Evolutionary conservation across 371 early-diverging fungal genomes (phyloP).

Genomic region (Rhizopus sp.): DNA sequence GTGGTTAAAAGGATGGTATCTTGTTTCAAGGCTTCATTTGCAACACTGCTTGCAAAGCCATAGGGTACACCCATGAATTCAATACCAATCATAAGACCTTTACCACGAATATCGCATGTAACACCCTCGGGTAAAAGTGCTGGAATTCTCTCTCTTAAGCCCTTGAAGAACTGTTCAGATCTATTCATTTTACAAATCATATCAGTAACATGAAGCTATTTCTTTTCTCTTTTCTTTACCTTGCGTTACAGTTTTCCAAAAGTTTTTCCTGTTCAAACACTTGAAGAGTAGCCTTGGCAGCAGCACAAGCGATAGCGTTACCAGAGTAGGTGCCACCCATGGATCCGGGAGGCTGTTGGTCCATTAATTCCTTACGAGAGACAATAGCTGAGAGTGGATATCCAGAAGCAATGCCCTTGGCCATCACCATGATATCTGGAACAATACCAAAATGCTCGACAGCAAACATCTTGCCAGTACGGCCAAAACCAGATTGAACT

Average conservation of each 20-base stretch:
- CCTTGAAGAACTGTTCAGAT: conserved; percentile 52
- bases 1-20: conserved; percentile 57
- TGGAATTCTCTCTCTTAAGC: conserved; percentile 41
- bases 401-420: conserved; percentile 58
- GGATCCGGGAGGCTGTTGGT: conserved; percentile 46
- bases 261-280: conserved; percentile 49
- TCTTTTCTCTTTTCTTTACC: conserved; percentile 11
- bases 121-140: conserved; percentile 43
- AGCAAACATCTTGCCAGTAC: conserved; percentile 51
- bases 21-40: conserved; percentile 41
- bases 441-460: conserved; percentile 43
- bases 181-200: neutral
- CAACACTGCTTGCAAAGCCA: conserved; percentile 43
- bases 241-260: conserved; percentile 42
- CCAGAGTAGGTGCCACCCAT: conserved; percentile 61
- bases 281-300: conserved; percentile 50
- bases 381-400: conserved; percentile 55
- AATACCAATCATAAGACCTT: conserved; percentile 64
- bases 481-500: conserved; percentile 45
- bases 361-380: conserved; percentile 45
- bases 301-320: conserved; percentile 54
- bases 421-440: conserved; percentile 61
- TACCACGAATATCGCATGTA: conserved; percentile 54
- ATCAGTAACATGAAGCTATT: neutral
- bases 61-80: conserved; percentile 51